Evolutionary conservation across 2,329 filamentous ascomycete species (phyloP).

Genomic region (Sporothrix brunneoviolacea): DNA sequence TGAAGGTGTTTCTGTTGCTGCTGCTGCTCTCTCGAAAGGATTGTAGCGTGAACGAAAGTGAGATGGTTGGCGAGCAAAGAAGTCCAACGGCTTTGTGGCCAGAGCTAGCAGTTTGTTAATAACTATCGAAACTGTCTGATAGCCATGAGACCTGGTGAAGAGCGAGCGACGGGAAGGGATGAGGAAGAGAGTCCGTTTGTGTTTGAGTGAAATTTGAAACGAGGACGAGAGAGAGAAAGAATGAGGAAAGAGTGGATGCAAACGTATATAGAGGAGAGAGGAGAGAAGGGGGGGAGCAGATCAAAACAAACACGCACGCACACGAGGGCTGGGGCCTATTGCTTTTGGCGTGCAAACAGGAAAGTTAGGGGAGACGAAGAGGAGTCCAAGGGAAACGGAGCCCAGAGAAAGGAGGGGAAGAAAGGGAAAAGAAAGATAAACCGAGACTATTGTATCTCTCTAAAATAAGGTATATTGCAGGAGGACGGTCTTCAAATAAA

Average conservation of each 20-base stretch:
- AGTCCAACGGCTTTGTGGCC: slow-evolving; percentile 3
- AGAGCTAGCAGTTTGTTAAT: neutral
- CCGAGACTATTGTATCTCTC: slow-evolving; percentile 2
- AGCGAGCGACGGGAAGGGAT: neutral
- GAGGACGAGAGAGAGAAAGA: neutral
- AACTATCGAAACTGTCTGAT: neutral
- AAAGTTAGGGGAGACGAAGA: neutral
- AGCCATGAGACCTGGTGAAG: neutral
- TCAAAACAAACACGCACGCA: neutral
- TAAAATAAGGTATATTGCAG: slow-evolving; percentile 5
- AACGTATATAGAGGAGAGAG: neutral
- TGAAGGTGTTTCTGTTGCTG: no score
- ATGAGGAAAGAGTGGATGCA: neutral
- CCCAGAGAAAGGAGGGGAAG: neutral
- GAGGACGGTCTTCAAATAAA: neutral
- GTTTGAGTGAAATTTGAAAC: neutral
- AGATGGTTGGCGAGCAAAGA: neutral
- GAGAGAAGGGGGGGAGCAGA: neutral
- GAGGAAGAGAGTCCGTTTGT: neutral
- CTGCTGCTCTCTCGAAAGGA: no score
- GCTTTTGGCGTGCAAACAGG: slow-evolving; percentile 1
- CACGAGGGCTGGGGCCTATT: neutral
- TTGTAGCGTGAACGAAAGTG: no score
- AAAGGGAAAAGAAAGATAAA: neutral
- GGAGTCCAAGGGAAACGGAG: neutral